Conservation (phyloP, 805 yeast species). For the Teunomyces panamensis region DNA sequence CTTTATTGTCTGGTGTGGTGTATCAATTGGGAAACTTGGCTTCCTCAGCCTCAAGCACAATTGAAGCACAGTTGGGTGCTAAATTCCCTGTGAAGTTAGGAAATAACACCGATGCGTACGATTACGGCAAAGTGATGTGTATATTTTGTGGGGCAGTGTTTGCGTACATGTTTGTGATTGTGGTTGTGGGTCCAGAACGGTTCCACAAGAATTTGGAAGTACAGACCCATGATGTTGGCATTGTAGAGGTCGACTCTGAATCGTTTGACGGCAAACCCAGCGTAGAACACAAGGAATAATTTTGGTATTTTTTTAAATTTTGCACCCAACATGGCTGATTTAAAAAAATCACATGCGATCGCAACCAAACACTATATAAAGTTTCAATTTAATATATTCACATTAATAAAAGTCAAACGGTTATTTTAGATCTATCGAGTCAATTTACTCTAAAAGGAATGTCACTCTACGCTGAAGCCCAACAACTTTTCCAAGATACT, state of each 20-base stretch:
- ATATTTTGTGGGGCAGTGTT: conserved; percentile 67
- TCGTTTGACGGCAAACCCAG: not conserved
- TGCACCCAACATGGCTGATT: conserved; percentile 1
- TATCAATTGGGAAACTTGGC: conserved; percentile 75
- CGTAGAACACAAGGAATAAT: not conserved
- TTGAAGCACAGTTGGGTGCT: conserved; percentile 61
- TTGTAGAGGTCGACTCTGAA: not conserved
- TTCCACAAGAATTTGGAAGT: conserved; percentile 32
- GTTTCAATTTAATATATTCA: no score
- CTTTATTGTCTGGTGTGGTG: conserved; percentile 58
- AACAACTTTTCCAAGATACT: conserved; percentile 13
- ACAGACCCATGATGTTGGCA: not conserved
- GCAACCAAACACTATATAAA: not conserved
- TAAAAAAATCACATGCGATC: conserved; percentile 6
- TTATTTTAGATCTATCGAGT: not conserved
- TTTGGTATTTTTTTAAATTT: not conserved
- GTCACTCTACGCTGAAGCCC: conserved; percentile 8
- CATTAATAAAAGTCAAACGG: not conserved
- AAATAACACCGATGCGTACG: conserved; percentile 25
- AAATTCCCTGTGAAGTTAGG: conserved; percentile 49
- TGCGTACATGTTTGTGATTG: conserved; percentile 45
- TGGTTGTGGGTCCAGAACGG: conserved; percentile 58
- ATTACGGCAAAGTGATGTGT: conserved; percentile 72
- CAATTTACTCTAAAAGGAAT: not conserved
- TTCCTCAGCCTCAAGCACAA: conserved; percentile 68